Evolutionary conservation across 2,329 filamentous ascomycete genomes (phyloP), one percentile per base, ranked within the genome.

Genomic region (Decorospora gaudefroyi): DNA sequence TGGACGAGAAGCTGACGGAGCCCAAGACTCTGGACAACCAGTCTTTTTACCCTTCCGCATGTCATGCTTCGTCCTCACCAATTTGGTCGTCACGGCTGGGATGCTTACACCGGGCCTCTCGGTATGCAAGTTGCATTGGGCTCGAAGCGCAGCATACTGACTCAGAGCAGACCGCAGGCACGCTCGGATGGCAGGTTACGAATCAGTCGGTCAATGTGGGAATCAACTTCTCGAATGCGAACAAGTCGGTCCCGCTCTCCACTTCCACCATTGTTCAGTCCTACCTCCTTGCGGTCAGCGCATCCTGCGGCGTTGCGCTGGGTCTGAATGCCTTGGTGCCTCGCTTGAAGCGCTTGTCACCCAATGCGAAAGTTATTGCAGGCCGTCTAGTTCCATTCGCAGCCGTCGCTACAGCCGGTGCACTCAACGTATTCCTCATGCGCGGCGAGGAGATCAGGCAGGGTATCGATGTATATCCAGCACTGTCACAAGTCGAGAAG

Each of bases 151-250:
- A n/a, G 17, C 13, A 28, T 51, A 38, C 62, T 69, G 52, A 65
- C 5, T n/a, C 15, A 7, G 19, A 41, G n/a, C 41, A 87, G 79
- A 96, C 86, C 30, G 80, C 81, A 28, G 93, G 92, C 38, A 96
- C 90, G 4, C 78, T 97, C 25, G 85, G 86, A 56, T 99, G 93
- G 93, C 93, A 99, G 74, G 83, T 96, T 46, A 83, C 88, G 57
- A 99, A 99, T 74, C 93, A 99, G 76, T 96, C 91, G 9, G 85
- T 99, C 61, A 99, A 99, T 70, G 93, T 99, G 18, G 92, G 90
- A 57, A 92, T 99, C 79, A 99, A 99, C 80, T 90, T 84, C 69
- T 88, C 92, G 67, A 99, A 99, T 71, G 90, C 92, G 53, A 99
- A 99, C 81, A 99, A 99, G 73, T 96, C 90, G 26, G 91, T 90